Percentiles rank a stretch among this genome's conserved stretches.
Conservation (phyloP, 371 early-diverging fungal species). For the Mucor racemosus region DNA sequence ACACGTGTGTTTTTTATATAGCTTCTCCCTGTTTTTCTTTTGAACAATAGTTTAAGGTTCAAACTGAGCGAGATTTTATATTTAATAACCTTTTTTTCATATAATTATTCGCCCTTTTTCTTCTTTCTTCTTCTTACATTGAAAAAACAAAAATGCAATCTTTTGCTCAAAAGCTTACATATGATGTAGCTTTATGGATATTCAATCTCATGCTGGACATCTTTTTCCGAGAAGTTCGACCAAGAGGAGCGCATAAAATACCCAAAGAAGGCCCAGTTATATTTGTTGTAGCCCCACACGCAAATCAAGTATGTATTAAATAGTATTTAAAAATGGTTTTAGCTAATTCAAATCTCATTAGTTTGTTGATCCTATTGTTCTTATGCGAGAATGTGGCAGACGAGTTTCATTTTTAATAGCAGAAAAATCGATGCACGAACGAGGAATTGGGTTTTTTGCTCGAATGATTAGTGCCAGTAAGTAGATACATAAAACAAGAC, state of each 20-base stretch:
- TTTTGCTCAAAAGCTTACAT: slow-evolving; percentile 19
- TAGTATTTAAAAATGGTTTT: background rate
- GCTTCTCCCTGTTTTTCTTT: background rate
- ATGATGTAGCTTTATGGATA: slow-evolving; percentile 56
- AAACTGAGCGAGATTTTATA: slow-evolving; percentile 1
- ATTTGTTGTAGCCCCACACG: slow-evolving; percentile 93
- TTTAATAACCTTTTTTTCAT: background rate
- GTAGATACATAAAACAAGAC: slow-evolving; percentile 13
- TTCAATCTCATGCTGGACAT: slow-evolving; percentile 64
- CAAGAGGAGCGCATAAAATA: slow-evolving; percentile 82
- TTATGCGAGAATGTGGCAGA: slow-evolving; percentile 77
- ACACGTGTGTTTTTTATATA: background rate
- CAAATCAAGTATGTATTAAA: slow-evolving; percentile 70
- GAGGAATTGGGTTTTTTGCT: slow-evolving; percentile 79
- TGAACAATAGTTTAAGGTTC: background rate
- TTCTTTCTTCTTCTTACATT: background rate
- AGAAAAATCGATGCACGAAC: slow-evolving; percentile 80
- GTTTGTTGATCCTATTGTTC: slow-evolving; percentile 89
- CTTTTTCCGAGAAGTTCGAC: slow-evolving; percentile 86
- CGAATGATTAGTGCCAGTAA: slow-evolving; percentile 67
- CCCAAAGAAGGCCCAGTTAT: slow-evolving; percentile 86
- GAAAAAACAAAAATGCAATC: background rate
- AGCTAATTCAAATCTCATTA: slow-evolving; percentile 19
- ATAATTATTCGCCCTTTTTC: background rate
- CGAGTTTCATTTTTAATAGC: slow-evolving; percentile 83